Conservation (phyloP, 2,329 filamentous ascomycete genomes). For the Curvularia hawaiiensis region DNA sequence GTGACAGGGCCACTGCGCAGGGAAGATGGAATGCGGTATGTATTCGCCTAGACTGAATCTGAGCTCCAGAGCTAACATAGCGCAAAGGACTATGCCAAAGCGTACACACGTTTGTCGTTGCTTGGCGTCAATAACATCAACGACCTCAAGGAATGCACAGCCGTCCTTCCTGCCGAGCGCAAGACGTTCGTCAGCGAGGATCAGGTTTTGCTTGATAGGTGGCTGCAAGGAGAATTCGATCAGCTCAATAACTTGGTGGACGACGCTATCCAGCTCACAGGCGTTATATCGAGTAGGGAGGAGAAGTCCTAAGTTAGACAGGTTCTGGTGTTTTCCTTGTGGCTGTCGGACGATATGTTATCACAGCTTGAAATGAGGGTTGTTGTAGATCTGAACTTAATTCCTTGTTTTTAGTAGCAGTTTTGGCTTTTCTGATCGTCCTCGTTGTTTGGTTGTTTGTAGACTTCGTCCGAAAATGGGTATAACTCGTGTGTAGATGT, state of each 20-base stretch:
- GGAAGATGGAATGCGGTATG: constrained; percentile 44
- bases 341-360: background rate
- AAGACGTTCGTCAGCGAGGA: constrained; percentile 35
- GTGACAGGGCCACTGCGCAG: constrained; percentile 29
- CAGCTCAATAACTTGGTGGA: constrained; percentile 43
- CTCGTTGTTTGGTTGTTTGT: background rate
- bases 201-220: constrained; percentile 36
- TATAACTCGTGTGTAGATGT: background rate
- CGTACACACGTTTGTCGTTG: constrained; percentile 60
- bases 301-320: background rate
- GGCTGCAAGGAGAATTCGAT: constrained; percentile 40
- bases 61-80: background rate
- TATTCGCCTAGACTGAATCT: background rate
- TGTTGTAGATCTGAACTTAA: background rate
- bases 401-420: background rate
- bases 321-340: background rate
- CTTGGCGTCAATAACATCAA: constrained; percentile 64
- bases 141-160: constrained; percentile 60
- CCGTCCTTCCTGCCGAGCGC: constrained; percentile 51
- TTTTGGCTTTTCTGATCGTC: background rate
- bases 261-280: constrained; percentile 41
- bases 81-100: constrained; percentile 55
- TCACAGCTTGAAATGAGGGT: too few species aligned
- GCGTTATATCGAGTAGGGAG: constrained; percentile 21
- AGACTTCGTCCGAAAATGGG: background rate